Percentiles rank a stretch among this genome's conserved stretches.
These are phyloP conservation scores for Hyaloscypha finlandica DNA, from an alignment of 495 filamentous ascomycete species.

Conservation along the genomic window DNA sequence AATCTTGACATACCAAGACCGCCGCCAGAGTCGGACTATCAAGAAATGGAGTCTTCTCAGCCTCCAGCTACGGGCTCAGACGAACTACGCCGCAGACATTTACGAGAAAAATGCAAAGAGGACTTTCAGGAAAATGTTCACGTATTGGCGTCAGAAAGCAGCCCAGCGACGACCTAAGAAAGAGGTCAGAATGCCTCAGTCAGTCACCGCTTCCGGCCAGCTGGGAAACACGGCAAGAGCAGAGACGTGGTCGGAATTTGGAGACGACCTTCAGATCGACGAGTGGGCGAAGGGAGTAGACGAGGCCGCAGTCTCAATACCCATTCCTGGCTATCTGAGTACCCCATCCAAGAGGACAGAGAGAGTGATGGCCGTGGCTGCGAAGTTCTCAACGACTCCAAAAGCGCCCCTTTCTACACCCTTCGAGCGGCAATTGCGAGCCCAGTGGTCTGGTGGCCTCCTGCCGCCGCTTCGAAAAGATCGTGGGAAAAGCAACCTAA, in stretches of 20 bases:
- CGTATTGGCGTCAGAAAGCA: conserved; percentile 57
- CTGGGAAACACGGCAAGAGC: conserved; percentile 21
- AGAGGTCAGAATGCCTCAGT: conserved; percentile 23
- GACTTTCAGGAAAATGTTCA: conserved; percentile 57
- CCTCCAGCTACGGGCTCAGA: conserved; percentile 37
- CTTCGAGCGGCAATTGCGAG: conserved; percentile 32
- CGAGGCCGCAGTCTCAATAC: conserved; percentile 37
- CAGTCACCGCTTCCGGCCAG: conserved; percentile 7
- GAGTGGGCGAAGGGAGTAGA: conserved; percentile 28
- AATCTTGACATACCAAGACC: conserved; percentile 46
- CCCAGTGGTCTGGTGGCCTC: conserved; percentile 26
- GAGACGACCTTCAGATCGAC: conserved; percentile 21
- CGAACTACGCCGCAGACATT: conserved; percentile 39
- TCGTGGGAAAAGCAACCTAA: conserved; percentile 19
- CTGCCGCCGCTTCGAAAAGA: conserved; percentile 18
- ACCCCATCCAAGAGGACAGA: conserved; percentile 61
- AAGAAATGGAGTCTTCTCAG: conserved; percentile 50
- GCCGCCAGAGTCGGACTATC: conserved; percentile 44
- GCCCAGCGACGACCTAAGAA: conserved; percentile 40
- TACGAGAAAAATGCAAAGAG: conserved; percentile 49
- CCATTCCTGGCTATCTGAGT: conserved; percentile 54
- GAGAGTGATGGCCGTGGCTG: conserved; percentile 51
- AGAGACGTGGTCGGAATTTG: conserved; percentile 32
- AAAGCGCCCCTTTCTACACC: conserved; percentile 34
- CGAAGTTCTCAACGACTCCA: conserved; percentile 34